Evolutionary conservation across 2,329 filamentous ascomycete species (phyloP).

Genomic region (Zalaria sp.): DNA sequence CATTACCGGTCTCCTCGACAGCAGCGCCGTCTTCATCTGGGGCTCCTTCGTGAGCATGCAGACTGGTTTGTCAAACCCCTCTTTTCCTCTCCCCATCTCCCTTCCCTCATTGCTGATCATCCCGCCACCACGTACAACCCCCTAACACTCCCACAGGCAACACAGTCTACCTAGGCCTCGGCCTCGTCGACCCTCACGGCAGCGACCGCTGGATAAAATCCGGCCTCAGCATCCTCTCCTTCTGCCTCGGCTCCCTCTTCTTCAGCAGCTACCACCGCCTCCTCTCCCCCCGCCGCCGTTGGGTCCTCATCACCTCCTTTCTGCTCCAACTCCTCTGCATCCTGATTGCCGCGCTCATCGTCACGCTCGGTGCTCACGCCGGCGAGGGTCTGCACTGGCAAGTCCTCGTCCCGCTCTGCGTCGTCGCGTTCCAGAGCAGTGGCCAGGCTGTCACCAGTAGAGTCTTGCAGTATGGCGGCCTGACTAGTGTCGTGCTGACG

Average conservation of each 20-base stretch:
- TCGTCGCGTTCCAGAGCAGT: slow-evolving; percentile 63
- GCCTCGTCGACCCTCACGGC: slow-evolving; percentile 43
- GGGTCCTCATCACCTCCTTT: slow-evolving; percentile 43
- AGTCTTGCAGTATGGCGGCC: slow-evolving; percentile 51
- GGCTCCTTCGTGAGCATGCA: slow-evolving; percentile 76
- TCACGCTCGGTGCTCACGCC: slow-evolving; percentile 19
- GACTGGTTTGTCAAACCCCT: slow-evolving; percentile 39
- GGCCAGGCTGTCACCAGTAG: slow-evolving; percentile 66
- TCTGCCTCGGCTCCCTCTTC: slow-evolving; percentile 58
- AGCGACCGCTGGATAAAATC: slow-evolving; percentile 55
- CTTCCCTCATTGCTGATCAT: not conserved
- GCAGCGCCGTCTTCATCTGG: slow-evolving; percentile 62
- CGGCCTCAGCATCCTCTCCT: slow-evolving; percentile 52
- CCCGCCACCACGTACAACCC: no score
- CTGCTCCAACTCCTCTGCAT: slow-evolving; percentile 27
- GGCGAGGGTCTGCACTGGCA: slow-evolving; percentile 24
- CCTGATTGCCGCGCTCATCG: slow-evolving; percentile 25
- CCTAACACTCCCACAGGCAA: slow-evolving; percentile 33
- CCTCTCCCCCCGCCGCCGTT: slow-evolving; percentile 47
- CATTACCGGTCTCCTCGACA: slow-evolving; percentile 66
- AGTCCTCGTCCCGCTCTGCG: slow-evolving; percentile 50
- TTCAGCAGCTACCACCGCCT: slow-evolving; percentile 55
- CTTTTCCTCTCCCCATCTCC: not conserved
- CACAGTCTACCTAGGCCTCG: slow-evolving; percentile 65
- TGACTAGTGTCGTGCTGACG: slow-evolving; percentile 69